Evolutionary conservation across 202 grass and related monocot species (phyloP), one percentile per base, ranked within the genome.

Genomic region (Bolboschoenoplectus hybrid): DNA sequence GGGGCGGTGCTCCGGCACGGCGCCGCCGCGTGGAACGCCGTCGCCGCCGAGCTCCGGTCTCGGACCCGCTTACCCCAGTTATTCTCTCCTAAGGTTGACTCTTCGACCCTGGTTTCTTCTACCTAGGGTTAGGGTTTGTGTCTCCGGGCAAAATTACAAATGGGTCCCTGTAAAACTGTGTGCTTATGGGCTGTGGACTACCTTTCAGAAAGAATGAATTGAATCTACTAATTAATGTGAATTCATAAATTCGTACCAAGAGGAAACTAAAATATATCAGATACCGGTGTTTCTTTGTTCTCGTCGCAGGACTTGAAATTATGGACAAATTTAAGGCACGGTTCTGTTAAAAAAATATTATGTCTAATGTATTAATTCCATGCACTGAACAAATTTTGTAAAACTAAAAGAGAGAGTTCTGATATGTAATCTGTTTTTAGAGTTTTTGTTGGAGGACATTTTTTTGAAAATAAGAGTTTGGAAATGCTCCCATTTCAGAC

Each of bases 1-100:
- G 81, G 91, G 89, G 96, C 96, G 80, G 96, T 98, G 74, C 68
- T 86, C 60, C 96, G 93, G 50, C 96, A 98, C 66, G 96, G 91
- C 74, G 74, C 26, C 77, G 87, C 89, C 68, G 85, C 89, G n/a
- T 98, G 96, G 96, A 78, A 56, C 58, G 82, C 89, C 80, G 93
- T 98, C 64, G 87, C 96, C 74, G 85, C 85, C 55, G 96, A 98
- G 91, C 87, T 98, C 65, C 90, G 89, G 36, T 75, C 89, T 56
- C 91, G 91, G 81, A 87, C 90, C 89, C 85, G 85, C 74, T 74
- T 86, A 5, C 70, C 70, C 47, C 38, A 63, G 47, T 58, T 83
- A 13, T 91, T 93, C 86, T 92, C 90, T 68, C 85, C 89, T 14
- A 82, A 93, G 92, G 89, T 95, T 84, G 44, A 84, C 35, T 45